Base-by-base conservation (phyloP, 2,329 filamentous ascomycete species). In the Stagonosporopsis chrysanthemi region DNA sequence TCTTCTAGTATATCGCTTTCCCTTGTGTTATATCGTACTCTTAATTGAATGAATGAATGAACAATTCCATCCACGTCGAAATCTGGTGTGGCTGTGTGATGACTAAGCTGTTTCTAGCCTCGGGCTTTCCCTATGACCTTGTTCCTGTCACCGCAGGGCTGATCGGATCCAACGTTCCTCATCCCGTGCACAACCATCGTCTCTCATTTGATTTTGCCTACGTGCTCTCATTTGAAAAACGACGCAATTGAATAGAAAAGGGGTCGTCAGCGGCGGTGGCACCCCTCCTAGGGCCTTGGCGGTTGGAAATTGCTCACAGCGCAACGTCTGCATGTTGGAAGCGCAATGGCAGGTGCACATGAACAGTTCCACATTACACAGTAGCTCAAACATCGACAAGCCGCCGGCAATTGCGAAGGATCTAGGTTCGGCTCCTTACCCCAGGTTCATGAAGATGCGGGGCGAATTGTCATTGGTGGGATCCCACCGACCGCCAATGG, bases 381-480 rank as follows among this genome's bases (percentile, higher is more conserved):
- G 26, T 19, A n/a, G 19, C 4, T 9, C 15, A n/a, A 14, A 29
- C n/a, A 19, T 9, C n/a, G 23, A 29, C 22, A 42, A 19, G 6
- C 11, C 6, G 17, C 17, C 31, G 45, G 31, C 31, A 49, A 49
- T 11, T 33, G 19, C 17, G 45, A 24, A 44, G 39, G 31, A 36
- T 29, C 11, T 23, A 4, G 15, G 31, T 23, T 24, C 33, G 29
- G 46, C 46, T 56, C 45, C 45, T 41, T 51, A 46, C 53, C 46
- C 46, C 53, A 43, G 53, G 36, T 46, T 47, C 26, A 12, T 24
- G 47, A 29, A 52, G 41, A 42, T 39, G 36, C 15, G 47, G 41
- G 53, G 53, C 36, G 22, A 43, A 47, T 33, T 33, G 17, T 24
- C 12, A 56, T 56, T 56, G 53, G 53, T 56, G 53, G 53, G n/a